Percentiles rank a stretch among this genome's conserved stretches.
Conservation (phyloP, 2,329 filamentous ascomycete genomes). For the Fusarium lyarnte region DNA sequence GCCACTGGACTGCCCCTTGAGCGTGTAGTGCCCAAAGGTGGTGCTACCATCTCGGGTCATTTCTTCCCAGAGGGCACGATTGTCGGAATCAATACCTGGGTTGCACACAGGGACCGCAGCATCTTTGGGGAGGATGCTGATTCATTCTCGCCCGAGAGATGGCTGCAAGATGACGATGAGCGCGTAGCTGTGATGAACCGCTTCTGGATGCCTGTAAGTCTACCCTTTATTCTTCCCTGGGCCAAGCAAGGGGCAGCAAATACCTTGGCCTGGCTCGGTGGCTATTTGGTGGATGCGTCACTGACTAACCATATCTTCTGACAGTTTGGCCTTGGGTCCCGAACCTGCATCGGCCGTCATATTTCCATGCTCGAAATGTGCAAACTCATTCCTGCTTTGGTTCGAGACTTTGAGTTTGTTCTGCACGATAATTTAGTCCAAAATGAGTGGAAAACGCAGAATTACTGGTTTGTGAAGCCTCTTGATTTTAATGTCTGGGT, state of each 20-base stretch:
- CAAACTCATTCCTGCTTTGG: not conserved
- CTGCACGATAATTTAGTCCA: rapidly evolving
- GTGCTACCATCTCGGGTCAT: not conserved
- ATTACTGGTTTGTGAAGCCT: not conserved
- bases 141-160: not conserved
- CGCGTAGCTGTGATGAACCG: not conserved
- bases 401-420: not conserved
- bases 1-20: slow-evolving; percentile 22
- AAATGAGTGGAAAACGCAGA: not conserved
- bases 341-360: rapidly evolving
- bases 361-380: not conserved
- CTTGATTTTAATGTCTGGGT: not conserved
- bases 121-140: not conserved
- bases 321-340: not conserved
- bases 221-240: rapidly evolving
- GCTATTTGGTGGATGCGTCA: too few species aligned
- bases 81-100: not conserved
- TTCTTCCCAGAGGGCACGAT: not conserved
- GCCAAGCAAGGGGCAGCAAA: too few species aligned
- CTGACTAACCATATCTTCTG: too few species aligned
- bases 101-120: not conserved
- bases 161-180: not conserved
- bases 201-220: not conserved
- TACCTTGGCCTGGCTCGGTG: too few species aligned
- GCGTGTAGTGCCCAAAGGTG: not conserved